Base-by-base conservation (phyloP, 768 basidiomycete species). In the Russula brevipes region DNA sequence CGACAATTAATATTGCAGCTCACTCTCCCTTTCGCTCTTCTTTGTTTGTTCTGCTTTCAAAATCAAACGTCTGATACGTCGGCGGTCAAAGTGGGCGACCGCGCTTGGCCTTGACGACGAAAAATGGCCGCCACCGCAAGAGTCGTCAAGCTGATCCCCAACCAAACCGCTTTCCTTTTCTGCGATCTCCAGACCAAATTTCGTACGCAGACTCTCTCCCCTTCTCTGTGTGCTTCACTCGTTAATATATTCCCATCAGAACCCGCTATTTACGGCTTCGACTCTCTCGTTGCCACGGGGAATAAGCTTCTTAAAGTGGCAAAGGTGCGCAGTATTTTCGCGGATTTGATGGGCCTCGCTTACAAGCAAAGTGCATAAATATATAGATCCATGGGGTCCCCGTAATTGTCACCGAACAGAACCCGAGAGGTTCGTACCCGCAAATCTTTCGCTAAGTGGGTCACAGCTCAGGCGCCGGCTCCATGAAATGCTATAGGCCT, bases 181-280 rank as follows among this genome's bases (percentile, higher is more conserved):
- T 97, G 94, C 72, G 94, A 96, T 73, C 74, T 95, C 2, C 94
- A 95, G 75, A 78, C 81, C 8, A 81, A 83, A 66, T 88, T 93
- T 75, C 76, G 91, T 91, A 68, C 65, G 84, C 62, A 10, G 24
- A 14, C 8, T 41, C 8, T 55, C 31, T 44, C 16, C 16, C 10
- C 33, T 2, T 11, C 2, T 10, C 16, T 14, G 4, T 14, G 41
- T 17, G 9, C 8, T 1, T 14, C 38, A n/a, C n/a, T 10, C 12
- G 16, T 24, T 30, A 10, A 38, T 12, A 7, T 19, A 17, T 10
- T 5, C 41, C n/a, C 45, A 45, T 16, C 67, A 82, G 81, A 69
- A 12, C 61, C 78, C 19, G 80, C 81, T 24, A 87, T 94, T 66
- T 76, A 87, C 68, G 85, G 81, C 24, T 95, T 86, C 71, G 84